These are phyloP conservation scores for Hysterium pulicare DNA, from an alignment of 2,329 filamentous ascomycete species.

Conservation along the genomic window DNA sequence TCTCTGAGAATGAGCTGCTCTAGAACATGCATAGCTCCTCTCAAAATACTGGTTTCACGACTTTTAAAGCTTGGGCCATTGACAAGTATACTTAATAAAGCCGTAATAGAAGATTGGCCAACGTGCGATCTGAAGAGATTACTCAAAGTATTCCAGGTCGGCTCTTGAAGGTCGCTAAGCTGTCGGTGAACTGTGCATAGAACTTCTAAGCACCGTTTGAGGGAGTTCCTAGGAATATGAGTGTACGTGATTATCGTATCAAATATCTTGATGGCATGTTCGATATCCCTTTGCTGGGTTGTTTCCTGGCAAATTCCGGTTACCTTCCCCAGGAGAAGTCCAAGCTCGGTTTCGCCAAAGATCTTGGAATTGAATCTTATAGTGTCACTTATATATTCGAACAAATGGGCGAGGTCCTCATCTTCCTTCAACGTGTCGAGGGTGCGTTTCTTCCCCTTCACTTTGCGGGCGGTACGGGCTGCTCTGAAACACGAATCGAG, in stretches of 20 bases:
- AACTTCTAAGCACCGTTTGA: slow-evolving; percentile 66
- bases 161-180: slow-evolving; percentile 58
- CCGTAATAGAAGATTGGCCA: slow-evolving; percentile 64
- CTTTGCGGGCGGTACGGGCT: slow-evolving; percentile 25
- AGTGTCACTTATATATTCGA: slow-evolving; percentile 63
- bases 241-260: slow-evolving; percentile 71
- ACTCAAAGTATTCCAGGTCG: slow-evolving; percentile 66
- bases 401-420: slow-evolving; percentile 54
- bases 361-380: slow-evolving; percentile 74
- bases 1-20: slow-evolving; percentile 31
- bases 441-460: slow-evolving; percentile 21
- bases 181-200: slow-evolving; percentile 70
- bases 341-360: slow-evolving; percentile 60
- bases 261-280: slow-evolving; percentile 64
- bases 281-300: slow-evolving; percentile 61
- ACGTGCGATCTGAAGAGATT: slow-evolving; percentile 72
- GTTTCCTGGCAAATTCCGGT: slow-evolving; percentile 68
- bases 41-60: slow-evolving; percentile 23
- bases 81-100: slow-evolving; percentile 57
- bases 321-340: slow-evolving; percentile 59
- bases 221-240: slow-evolving; percentile 60
- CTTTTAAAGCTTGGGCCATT: slow-evolving; percentile 23
- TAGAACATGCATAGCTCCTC: slow-evolving; percentile 29
- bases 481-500: slow-evolving; percentile 32
- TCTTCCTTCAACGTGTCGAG: slow-evolving; percentile 23